phyloP scores from a whole-genome alignment of 2,329 filamentous ascomycete species.

The Fusarium incarnatum region DNA sequence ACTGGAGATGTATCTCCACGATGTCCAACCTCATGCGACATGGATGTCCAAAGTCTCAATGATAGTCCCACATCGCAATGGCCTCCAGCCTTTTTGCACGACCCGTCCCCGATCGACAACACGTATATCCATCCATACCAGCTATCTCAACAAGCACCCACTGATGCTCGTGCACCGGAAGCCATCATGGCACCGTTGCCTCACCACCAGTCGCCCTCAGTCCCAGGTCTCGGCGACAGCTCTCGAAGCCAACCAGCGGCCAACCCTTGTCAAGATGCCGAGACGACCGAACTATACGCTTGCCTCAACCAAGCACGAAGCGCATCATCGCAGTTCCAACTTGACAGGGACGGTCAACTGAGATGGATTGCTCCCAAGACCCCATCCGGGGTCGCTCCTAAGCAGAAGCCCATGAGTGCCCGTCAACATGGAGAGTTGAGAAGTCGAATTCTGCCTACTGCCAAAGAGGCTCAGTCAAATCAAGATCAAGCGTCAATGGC shows the following conservation, averaged over 20 bases:
- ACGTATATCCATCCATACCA: too few relatives aligned
- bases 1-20: accelerated
- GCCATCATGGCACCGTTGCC: not conserved
- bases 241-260: too few relatives aligned
- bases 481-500: accelerated
- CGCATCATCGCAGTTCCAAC: too few relatives aligned
- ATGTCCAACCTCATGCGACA: not conserved
- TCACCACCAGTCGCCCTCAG: too few relatives aligned
- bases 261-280: accelerated
- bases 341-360: too few relatives aligned
- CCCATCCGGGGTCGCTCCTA: accelerated
- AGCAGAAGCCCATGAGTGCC: not conserved
- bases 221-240: accelerated
- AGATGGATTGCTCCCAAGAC: too few relatives aligned
- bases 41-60: accelerated
- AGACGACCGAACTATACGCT: too few relatives aligned
- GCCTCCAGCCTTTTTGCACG: not conserved
- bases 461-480: not conserved
- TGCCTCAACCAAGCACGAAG: too few relatives aligned
- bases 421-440: not conserved
- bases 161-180: not conserved
- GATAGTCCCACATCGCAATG: accelerated
- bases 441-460: too few relatives aligned
- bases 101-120: not conserved
- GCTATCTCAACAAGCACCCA: accelerated